Evolutionary conservation across 148 eudicot genomes (phyloP), one percentile per base, ranked within the genome.

Genomic region (Chenopodium suecicum): DNA sequence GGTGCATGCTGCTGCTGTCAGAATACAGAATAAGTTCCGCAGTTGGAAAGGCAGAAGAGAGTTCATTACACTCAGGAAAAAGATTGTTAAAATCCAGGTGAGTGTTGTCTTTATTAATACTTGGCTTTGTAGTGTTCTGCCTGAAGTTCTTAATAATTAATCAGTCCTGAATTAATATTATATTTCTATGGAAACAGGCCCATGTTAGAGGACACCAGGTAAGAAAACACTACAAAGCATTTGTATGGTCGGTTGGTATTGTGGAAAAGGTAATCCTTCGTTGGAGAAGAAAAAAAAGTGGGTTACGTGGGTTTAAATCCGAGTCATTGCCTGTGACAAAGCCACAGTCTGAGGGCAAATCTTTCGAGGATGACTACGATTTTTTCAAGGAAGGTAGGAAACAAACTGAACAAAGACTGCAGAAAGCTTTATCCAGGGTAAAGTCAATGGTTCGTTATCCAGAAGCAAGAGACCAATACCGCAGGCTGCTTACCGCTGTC

Each of bases 371-470:
- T 80, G 98, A 94, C 34, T 87, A 94, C 82, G 98, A 94, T 87
- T 89, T 88, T 82, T 84, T 94, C 62, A 94, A 94, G 81, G 88
- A 90, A 84, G 98, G 98, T 60, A 85, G 94, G 77, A 90, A 90
- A 82, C 97, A 92, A 83, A 79, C 97, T 19, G 98, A 94, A 77
- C 88, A 90, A 76, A 85, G 97, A 82, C 82, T 91, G 80, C 88
- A 92, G 68, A 94, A 92, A 80, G 95, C 98, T 70, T 90, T 94
- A 74, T 87, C 88, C 64, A 86, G 97, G 81, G 97, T 94, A 79
- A 94, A 92, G 85, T 94, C 98, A 16, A 94, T 94, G 98, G 94
- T 91, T 75, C 95, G 86, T 77, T 88, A 92, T 84, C 97, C 97
- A 8, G 98, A 94, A 80, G 98, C 91, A 25, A 90, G 98, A 82